Percentiles rank a stretch among this genome's conserved stretches.
Conservation (phyloP, 495 filamentous ascomycete species). For the Clohesyomyces aquaticus region DNA sequence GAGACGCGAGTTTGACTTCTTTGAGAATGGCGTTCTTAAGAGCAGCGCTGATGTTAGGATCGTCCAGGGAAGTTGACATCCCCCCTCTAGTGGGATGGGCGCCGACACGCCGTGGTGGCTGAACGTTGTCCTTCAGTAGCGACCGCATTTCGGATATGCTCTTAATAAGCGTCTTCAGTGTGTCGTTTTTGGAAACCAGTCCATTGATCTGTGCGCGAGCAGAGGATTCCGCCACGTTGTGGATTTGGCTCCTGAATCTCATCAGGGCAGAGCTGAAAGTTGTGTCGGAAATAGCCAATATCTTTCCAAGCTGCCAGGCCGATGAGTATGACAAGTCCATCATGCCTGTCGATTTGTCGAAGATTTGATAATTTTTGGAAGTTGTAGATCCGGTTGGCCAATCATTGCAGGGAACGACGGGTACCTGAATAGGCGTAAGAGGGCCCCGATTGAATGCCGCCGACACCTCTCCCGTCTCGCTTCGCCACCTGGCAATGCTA, state of each 20-base stretch:
- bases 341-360: conserved; percentile 51
- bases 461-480: conserved; percentile 51
- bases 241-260: conserved; percentile 5
- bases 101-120: no score
- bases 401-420: neutral
- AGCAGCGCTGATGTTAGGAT: no score
- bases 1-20: neutral
- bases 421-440: conserved; percentile 22
- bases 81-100: no score
- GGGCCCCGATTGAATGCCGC: conserved; percentile 51
- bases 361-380: conserved; percentile 43
- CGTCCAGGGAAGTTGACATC: no score
- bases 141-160: neutral
- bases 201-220: neutral
- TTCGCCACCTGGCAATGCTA: conserved; percentile 45
- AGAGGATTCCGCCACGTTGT: neutral
- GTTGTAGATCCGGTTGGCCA: conserved; percentile 4
- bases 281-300: conserved; percentile 49
- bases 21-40: neutral
- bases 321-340: conserved; percentile 56
- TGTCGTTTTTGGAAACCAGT: neutral
- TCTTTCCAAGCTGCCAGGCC: conserved; percentile 55
- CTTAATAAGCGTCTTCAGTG: neutral
- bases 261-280: conserved; percentile 4
- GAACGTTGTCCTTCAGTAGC: neutral